These are phyloP conservation scores for Annona cherimola DNA, from an alignment of 164 flowering plant genomes.

Conservation along the genomic window DNA sequence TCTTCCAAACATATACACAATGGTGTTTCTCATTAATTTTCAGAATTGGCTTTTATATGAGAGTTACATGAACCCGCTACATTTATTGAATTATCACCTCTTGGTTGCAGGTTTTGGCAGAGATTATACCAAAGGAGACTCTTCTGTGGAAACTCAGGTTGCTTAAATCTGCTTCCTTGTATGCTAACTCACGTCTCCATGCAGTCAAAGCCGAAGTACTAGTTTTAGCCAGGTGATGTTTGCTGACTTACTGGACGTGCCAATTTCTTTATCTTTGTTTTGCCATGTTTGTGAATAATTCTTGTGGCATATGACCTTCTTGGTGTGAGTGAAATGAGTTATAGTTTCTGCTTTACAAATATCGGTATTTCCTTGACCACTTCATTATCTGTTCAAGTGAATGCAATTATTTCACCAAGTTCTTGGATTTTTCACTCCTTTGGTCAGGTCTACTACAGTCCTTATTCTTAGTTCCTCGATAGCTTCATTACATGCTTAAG, in stretches of 20 bases:
- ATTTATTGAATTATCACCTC: background rate
- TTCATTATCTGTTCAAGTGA: background rate
- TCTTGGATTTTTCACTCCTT: background rate
- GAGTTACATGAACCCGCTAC: background rate
- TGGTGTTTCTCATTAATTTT: background rate
- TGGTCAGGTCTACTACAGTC: background rate
- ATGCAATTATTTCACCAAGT: background rate
- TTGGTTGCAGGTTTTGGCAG: slow-evolving; percentile 50
- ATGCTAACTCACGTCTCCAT: slow-evolving; percentile 96
- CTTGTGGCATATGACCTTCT: background rate
- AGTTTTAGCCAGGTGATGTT: slow-evolving; percentile 70
- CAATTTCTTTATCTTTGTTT: background rate
- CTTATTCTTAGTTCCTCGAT: background rate
- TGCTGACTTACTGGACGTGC: background rate
- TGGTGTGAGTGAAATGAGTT: background rate
- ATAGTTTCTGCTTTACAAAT: background rate
- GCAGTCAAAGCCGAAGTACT: slow-evolving; percentile 95
- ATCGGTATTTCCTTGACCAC: background rate
- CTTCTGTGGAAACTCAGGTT: slow-evolving; percentile 88
- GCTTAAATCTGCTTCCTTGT: slow-evolving; percentile 74
- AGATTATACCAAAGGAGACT: slow-evolving; percentile 76
- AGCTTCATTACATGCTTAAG: no score
- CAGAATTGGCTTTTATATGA: background rate
- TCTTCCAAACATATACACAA: background rate
- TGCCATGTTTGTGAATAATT: background rate